These are phyloP conservation scores for Penicillium sp. DNA, from an alignment of 2,329 filamentous ascomycete species.

Conservation along the genomic window DNA sequence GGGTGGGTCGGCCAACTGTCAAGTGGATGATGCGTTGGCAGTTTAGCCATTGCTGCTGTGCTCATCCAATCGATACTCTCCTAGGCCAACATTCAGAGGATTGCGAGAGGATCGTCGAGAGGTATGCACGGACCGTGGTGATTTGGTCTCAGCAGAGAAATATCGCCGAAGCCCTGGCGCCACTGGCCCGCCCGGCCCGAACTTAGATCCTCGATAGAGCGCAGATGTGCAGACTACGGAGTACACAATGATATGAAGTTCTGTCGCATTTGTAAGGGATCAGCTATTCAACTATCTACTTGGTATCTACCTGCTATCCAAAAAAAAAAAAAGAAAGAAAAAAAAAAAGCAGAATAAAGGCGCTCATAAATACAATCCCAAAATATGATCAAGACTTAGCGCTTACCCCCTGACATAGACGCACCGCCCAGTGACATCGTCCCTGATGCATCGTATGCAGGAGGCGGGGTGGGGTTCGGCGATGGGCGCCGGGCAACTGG, in stretches of 20 bases:
- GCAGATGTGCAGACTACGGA: not conserved
- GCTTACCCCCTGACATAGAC: conserved; percentile 31
- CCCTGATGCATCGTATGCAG: conserved; percentile 37
- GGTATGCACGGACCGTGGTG: not conserved
- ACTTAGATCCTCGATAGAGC: not conserved
- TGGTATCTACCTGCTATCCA: not conserved
- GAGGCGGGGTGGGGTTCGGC: conserved; percentile 37
- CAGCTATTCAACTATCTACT: not conserved
- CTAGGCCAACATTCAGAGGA: not conserved
- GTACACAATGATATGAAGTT: no score
- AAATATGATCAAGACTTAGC: conserved; percentile 13
- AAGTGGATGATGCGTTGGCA: conserved; percentile 19
- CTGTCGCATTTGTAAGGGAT: not conserved
- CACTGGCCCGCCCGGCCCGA: conserved; percentile 2
- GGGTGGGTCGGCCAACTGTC: conserved; percentile 14
- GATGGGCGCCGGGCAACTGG: conserved; percentile 28
- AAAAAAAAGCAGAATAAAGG: not conserved
- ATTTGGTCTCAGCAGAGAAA: not conserved
- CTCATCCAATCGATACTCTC: conserved; percentile 11
- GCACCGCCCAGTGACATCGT: conserved; percentile 33
- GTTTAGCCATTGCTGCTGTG: not conserved
- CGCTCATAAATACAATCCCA: not conserved
- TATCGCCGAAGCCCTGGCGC: not conserved
- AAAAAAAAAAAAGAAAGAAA: not conserved
- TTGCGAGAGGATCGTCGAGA: no score